These are phyloP conservation scores for Geosmithia putterillii DNA, from an alignment of 2,329 filamentous ascomycete genomes.

Conservation along the genomic window DNA sequence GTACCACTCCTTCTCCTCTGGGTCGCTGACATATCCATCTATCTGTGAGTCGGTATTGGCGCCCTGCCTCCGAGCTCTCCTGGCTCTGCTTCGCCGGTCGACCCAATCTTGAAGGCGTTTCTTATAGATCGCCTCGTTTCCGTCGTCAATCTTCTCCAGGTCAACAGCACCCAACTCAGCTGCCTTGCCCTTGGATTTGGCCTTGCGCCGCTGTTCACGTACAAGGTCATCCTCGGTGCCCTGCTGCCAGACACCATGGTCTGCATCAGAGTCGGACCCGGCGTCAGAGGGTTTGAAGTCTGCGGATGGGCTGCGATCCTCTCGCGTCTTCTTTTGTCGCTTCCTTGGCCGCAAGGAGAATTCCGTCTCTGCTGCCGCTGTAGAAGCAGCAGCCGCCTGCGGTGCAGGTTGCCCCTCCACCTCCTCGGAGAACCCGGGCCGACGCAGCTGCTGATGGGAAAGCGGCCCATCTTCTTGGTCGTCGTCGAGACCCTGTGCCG, in stretches of 20 bases:
- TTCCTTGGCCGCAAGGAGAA: constrained; percentile 48
- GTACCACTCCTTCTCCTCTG: constrained; percentile 56
- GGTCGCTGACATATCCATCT: constrained; percentile 27
- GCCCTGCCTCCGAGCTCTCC: constrained; percentile 24
- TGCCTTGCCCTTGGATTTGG: constrained; percentile 18
- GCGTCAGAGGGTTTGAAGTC: constrained; percentile 26
- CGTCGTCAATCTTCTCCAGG: constrained; percentile 64
- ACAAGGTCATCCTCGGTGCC: constrained; percentile 24
- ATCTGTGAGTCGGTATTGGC: constrained; percentile 15
- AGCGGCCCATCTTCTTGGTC: constrained; percentile 31
- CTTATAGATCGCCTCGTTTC: constrained; percentile 73
- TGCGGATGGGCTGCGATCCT: constrained; percentile 26
- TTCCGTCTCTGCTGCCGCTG: constrained; percentile 29
- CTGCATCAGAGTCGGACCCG: constrained; percentile 17
- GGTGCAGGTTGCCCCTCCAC: constrained; percentile 6
- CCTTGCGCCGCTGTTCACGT: constrained; percentile 26
- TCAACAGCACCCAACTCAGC: constrained; percentile 29
- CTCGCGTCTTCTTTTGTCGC: constrained; percentile 29
- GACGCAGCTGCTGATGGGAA: constrained; percentile 62
- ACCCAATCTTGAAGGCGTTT: constrained; percentile 66
- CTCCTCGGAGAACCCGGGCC: constrained; percentile 53
- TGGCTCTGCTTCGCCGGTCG: constrained; percentile 28
- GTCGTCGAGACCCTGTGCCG: constrained; percentile 25
- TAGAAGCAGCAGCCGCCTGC: background rate
- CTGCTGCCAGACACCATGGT: constrained; percentile 23